Evolutionary conservation across 805 yeast genomes (phyloP).

Genomic region (Ogataea neopini): DNA sequence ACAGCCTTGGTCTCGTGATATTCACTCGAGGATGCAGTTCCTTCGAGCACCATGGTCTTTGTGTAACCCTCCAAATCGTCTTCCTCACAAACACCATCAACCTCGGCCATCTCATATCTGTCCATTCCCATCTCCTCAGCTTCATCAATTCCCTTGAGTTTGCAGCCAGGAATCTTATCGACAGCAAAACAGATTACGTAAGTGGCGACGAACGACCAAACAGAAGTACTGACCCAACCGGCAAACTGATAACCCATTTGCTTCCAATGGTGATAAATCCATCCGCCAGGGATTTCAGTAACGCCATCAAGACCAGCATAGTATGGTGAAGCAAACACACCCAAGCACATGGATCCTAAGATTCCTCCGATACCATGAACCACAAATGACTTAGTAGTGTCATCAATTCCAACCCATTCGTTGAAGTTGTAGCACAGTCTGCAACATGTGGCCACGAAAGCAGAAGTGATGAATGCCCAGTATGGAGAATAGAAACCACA

Average conservation of each 20-base stretch:
- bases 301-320: constrained; percentile 46
- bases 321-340: constrained; percentile 46
- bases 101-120: constrained; percentile 50
- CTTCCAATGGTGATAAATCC: constrained; percentile 46
- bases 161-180: constrained; percentile 52
- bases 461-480: constrained; percentile 46
- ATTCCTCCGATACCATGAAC: constrained; percentile 53
- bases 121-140: constrained; percentile 56
- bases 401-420: constrained; percentile 46
- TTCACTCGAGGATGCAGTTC: constrained; percentile 20
- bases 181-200: constrained; percentile 45
- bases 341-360: constrained; percentile 43
- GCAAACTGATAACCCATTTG: constrained; percentile 51
- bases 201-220: constrained; percentile 49
- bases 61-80: constrained; percentile 9
- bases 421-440: constrained; percentile 38
- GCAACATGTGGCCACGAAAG: constrained; percentile 41
- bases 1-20: constrained; percentile 19
- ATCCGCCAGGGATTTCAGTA: constrained; percentile 46
- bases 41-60: constrained; percentile 14
- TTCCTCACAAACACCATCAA: constrained; percentile 34
- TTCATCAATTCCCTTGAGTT: constrained; percentile 45
- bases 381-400: constrained; percentile 45
- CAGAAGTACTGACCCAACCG: constrained; percentile 41
- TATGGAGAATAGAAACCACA: constrained; percentile 49